Evolutionary conservation across 2,329 filamentous ascomycete genomes (phyloP).

Genomic region (Claviceps monticola): DNA sequence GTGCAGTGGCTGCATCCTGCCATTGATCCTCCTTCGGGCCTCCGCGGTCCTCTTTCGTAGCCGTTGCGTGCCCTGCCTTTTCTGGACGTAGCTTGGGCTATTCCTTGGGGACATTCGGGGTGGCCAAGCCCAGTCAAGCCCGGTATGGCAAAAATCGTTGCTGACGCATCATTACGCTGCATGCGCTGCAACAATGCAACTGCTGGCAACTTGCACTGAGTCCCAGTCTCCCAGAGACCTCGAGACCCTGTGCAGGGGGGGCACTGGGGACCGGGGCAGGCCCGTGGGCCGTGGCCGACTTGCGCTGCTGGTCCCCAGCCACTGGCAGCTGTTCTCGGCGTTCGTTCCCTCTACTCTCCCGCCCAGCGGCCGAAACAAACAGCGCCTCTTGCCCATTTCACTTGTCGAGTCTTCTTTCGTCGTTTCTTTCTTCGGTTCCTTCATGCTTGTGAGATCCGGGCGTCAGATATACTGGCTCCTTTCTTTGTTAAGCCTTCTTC

Average conservation of each 20-base stretch:
- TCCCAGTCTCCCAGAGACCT: neutral
- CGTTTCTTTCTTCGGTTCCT: neutral
- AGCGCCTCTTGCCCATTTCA: neutral
- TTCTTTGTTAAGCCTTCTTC: neutral
- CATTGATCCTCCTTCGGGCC: neutral
- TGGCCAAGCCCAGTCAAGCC: neutral
- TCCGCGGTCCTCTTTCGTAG: neutral
- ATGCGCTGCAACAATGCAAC: neutral
- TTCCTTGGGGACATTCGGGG: neutral
- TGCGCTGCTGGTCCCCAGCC: neutral
- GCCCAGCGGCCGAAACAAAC: neutral
- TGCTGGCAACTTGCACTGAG: neutral
- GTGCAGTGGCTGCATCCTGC: neutral
- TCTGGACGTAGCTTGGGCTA: neutral
- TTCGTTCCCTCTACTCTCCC: neutral
- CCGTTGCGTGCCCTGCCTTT: neutral
- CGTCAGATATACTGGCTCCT: neutral
- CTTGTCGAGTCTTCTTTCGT: neutral
- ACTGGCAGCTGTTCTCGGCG: neutral
- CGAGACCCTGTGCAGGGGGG: neutral
- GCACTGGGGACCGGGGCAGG: neutral
- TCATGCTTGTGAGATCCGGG: neutral
- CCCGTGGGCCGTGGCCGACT: neutral
- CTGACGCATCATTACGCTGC: neutral
- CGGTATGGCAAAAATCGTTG: neutral